phyloP scores from a whole-genome alignment of 352 stramenopile genomes.

The Lagenidium giganteum region DNA sequence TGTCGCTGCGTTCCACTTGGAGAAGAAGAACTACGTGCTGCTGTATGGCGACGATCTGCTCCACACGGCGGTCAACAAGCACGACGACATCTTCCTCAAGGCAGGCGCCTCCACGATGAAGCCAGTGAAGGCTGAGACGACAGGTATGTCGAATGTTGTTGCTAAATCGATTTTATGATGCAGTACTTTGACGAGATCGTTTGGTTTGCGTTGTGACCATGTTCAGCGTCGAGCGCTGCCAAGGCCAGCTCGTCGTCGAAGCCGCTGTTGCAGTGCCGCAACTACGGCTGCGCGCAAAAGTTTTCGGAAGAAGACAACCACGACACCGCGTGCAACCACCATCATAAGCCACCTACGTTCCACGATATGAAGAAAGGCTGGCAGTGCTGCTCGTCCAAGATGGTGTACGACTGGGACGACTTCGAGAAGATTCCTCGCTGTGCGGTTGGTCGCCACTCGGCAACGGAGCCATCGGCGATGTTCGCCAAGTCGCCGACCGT shows the following conservation, averaged over 20 bases:
- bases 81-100: conserved; percentile 85
- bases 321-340: conserved; percentile 69
- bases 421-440: conserved; percentile 88
- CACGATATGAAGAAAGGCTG: conserved; percentile 91
- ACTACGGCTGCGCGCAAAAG: conserved; percentile 82
- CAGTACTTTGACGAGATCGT: no score
- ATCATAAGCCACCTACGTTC: conserved; percentile 78
- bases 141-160: background rate
- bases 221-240: no score
- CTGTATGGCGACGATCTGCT: conserved; percentile 74
- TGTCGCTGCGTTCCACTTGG: conserved; percentile 48
- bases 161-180: no score
- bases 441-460: conserved; percentile 65
- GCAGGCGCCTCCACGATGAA: conserved; percentile 18
- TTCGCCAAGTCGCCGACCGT: conserved; percentile 84
- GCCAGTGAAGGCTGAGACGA: conserved; percentile 8
- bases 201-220: background rate
- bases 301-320: conserved; percentile 76
- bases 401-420: conserved; percentile 95
- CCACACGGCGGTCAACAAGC: conserved; percentile 77
- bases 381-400: conserved; percentile 85
- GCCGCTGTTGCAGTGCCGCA: conserved; percentile 77
- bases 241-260: conserved; percentile 15
- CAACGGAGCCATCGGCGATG: conserved; percentile 51
- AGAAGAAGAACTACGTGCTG: conserved; percentile 46